Base-by-base conservation (phyloP, 768 basidiomycete species). In the Auriculariales sp. region DNA sequence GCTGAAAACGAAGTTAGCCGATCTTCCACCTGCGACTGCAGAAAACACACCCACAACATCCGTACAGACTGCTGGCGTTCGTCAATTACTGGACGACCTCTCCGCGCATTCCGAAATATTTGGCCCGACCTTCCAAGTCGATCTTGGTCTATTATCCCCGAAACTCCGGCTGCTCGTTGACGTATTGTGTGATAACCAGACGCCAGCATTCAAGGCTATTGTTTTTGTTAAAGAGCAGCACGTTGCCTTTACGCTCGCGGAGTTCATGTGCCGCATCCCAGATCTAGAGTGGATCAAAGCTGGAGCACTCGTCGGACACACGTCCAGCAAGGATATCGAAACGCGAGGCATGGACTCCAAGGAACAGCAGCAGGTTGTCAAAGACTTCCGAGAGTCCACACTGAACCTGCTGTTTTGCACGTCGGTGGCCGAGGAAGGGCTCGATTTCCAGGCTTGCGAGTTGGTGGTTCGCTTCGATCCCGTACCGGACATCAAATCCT, bases 371-470 rank as follows among this genome's bases (percentile, higher is more conserved):
- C 72, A 81, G 50, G 72, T 75, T 3, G 73, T 92, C 4, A 70
- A 67, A 50, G 62, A 69, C 49, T 93, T 93, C 61, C 71, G 82
- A 32, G 68, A 74, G 5, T 73, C 78, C 1, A 66, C 70, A 46
- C 70, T 83, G 35, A 87, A 90, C 59, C 64, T 88, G 42, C 65
- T 92, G 19, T 70, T 92, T 54, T 84, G 88, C 3, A 91, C 88
- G 0, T 80, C 81, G 4, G 88, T 93, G 12, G 91, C 88, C 0
- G 91, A 94, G 63, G 91, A 94, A 67, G 91, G 91, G 0, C 72
- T 94, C 15, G 90, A 94, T 61, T 89, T 94, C 66, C 32, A 87
- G 83, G 81, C 81, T 10, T 92, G 89, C 61, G 84, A 89, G 58
- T 69, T 92, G 6, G 85, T 91, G 39, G 72, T 93, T 55, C 84